These are phyloP conservation scores for Monilinia aucupariae DNA, from an alignment of 2,329 filamentous ascomycete species.

Conservation along the genomic window DNA sequence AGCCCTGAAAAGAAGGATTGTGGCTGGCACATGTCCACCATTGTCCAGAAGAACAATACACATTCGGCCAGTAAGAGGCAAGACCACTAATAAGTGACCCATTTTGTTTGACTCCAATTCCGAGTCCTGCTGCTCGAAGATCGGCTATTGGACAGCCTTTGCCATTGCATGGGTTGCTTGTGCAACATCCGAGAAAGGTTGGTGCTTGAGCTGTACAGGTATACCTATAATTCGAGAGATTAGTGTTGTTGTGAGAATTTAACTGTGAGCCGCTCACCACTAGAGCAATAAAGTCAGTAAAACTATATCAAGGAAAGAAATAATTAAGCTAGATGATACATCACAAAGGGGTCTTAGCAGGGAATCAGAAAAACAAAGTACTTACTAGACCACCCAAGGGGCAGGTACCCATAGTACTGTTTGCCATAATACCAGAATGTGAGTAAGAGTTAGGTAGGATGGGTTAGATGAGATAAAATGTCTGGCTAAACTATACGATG, in stretches of 20 bases:
- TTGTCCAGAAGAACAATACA: constrained; percentile 17
- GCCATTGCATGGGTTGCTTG: constrained; percentile 21
- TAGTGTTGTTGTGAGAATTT: neutral
- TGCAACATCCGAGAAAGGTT: constrained; percentile 24
- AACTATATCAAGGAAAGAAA: neutral
- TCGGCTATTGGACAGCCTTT: constrained; percentile 18
- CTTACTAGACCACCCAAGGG: constrained; percentile 5
- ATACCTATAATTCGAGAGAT: constrained; percentile 15
- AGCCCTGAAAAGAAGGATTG: constrained; percentile 22
- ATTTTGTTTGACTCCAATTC: constrained; percentile 1
- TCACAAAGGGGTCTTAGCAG: too few relatives aligned
- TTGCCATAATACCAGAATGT: neutral
- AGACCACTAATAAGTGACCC: too few relatives aligned
- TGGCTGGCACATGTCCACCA: constrained; percentile 19
- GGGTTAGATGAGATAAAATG: neutral
- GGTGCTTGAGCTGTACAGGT: constrained; percentile 21
- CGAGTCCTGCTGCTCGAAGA: constrained; percentile 21
- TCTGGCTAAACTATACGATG: neutral
- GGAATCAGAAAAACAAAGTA: too few relatives aligned
- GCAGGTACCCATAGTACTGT: constrained; percentile 5
- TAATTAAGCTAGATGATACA: neutral
- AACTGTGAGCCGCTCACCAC: neutral
- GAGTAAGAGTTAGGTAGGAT: neutral
- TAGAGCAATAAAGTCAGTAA: neutral
- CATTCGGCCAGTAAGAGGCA: constrained; percentile 21